Evolutionary conservation across 2,329 filamentous ascomycete genomes (phyloP), one percentile per base, ranked within the genome.

Genomic region (Arthrobotrys megalospora): DNA sequence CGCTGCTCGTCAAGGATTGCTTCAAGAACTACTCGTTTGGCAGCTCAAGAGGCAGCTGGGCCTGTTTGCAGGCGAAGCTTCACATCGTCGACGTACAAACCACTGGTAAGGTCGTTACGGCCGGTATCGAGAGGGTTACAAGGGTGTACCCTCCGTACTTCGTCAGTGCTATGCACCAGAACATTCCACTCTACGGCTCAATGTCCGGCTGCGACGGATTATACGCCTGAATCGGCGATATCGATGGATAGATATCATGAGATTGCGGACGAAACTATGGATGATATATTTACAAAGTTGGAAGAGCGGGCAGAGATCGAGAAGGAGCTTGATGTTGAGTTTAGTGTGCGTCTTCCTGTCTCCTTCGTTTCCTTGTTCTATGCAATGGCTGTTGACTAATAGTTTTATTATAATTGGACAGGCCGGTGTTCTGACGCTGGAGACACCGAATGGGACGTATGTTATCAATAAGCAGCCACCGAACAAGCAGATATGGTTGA

Each of bases 391-490:
- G 6, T 48, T n/a, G 41, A 14, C 11, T 45, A 45, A 45, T 38
- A 38, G 10, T 11, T 12, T 21, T 38, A 10, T 4, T 38, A 8
- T 28, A 6, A 14, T 52, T 34, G 19, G 6, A 8, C 3, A 97
- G 94, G 89, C 93, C 67, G 95, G 96, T 69, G 94, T 98, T 70
- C 88, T 98, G 81, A 94, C 91, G 80, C 87, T 98, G 82, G 87
- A 86, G 6, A 89, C 93, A 81, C 86, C 88, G 11, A 87, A 90
- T 63, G 94, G 94, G 79, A 95, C 90, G 34, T 99, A 96, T 83
- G 93, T 99, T 77, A 89, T 99, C 86, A 99, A 99, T 89, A 99
- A 99, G 85, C 96, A 99, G 85, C 96, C 96, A 0, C 94, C 95
- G 19, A 98, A 97, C 87, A 96, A 94, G 87, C 96, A 92, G 84